phyloP scores from a whole-genome alignment of 176 grass and related monocot genomes.

The Leersia perrieri region DNA sequence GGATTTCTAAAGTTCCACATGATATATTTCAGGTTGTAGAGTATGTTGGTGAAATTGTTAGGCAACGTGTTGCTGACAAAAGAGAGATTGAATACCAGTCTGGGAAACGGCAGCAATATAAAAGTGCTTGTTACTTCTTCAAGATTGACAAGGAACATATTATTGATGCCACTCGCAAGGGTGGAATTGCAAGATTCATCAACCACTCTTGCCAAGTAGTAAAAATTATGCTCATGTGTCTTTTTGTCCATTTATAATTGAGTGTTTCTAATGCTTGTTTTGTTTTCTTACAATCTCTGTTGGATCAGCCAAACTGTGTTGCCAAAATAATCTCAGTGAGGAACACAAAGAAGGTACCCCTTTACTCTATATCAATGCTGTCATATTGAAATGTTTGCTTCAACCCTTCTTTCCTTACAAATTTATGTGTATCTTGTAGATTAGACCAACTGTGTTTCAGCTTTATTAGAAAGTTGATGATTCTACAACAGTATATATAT shows the following conservation, averaged over 20 bases:
- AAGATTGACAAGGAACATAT: slow-evolving; percentile 89
- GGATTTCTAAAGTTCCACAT: slow-evolving; percentile 7
- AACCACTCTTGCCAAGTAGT: slow-evolving; percentile 90
- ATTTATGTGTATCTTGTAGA: background rate
- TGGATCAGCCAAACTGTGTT: slow-evolving; percentile 85
- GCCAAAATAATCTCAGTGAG: slow-evolving; percentile 82
- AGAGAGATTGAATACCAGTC: slow-evolving; percentile 87
- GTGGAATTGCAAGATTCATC: slow-evolving; percentile 90
- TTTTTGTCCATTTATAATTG: background rate
- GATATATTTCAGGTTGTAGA: slow-evolving; percentile 75
- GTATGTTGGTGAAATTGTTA: slow-evolving; percentile 89
- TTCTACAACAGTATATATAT: background rate
- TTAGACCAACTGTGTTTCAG: background rate
- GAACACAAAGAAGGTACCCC: slow-evolving; percentile 80
- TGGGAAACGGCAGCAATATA: slow-evolving; percentile 71
- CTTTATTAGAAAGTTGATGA: background rate
- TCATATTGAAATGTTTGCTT: background rate
- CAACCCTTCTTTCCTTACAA: background rate
- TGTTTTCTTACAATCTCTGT: slow-evolving; percentile 28
- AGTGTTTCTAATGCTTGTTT: slow-evolving; percentile 11
- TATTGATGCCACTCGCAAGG: slow-evolving; percentile 89
- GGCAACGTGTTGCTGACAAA: slow-evolving; percentile 75
- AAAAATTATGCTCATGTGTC: background rate
- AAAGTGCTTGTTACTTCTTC: slow-evolving; percentile 92
- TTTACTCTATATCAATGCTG: background rate